Base-by-base conservation (phyloP, 192 early-diverging fungal genomes). In the Umbelopsis ramanniana region DNA sequence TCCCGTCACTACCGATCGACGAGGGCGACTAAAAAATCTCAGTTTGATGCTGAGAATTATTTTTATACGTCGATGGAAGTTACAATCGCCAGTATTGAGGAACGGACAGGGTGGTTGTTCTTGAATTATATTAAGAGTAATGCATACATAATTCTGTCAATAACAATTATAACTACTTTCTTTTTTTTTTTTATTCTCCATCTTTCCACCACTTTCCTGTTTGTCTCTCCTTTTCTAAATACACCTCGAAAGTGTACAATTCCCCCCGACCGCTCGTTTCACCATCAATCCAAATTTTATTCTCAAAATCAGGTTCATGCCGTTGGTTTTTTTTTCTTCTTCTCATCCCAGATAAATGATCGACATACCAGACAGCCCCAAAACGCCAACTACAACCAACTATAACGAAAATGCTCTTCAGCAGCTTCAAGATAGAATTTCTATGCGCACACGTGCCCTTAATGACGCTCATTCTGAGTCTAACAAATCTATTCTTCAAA, bases 351-450 rank as follows among this genome's bases (percentile, higher is more conserved):
- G 19, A 26, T 63, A 63, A 19, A 63, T 63, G 57, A 63, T 63
- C 33, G 57, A 63, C 57, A 11, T 63, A 35, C 2, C 33, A 37
- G 33, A 37, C 17, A 35, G 33, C 35, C 15, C 29, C 33, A 63
- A 26, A 19, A 37, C 26, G 11, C 17, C 57, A 29, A 37, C 26
- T 19, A 37, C 11, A 38, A 50, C 6, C 40, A 43, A 21, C 17
- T 63, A 15, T 15, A 63, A 63, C 26, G 57, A 63, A 37, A 63
- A 19, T 38, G 57, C 57, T 29, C 26, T 63, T 0, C 57, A 63
- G 14, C 57, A 63, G n/a, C 33, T 63, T 5, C 57, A 63, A 33
- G 57, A 63, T 63, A 63, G 57, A 33, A 63, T 63, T 19, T 29
- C 33, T 29, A 17, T 63, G 12, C 57, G 57, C 15, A 63, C 57